Percentiles rank a stretch among this genome's conserved stretches.
phyloP scores from a whole-genome alignment of 108 stramenopile genomes.

The Cyclotella baltica region DNA sequence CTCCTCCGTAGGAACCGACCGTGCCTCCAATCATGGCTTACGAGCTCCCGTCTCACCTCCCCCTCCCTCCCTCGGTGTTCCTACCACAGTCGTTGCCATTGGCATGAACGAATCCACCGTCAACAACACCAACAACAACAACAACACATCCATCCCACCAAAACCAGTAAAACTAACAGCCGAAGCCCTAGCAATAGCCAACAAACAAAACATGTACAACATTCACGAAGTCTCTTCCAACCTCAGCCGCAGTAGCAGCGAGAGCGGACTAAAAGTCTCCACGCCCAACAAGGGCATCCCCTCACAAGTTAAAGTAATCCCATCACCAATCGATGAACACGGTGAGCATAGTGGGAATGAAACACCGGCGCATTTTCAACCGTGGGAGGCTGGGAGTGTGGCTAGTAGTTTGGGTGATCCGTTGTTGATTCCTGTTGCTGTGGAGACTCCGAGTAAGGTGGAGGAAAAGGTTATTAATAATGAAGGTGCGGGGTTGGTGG shows the following conservation, averaged over 20 bases:
- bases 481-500: neutral
- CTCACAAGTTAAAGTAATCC: neutral
- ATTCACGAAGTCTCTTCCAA: constrained; percentile 15
- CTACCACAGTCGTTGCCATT: constrained; percentile 13
- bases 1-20: constrained; percentile 36
- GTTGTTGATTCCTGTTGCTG: neutral
- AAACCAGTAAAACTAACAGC: neutral
- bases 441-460: neutral
- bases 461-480: neutral
- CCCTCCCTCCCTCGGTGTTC: constrained; percentile 1
- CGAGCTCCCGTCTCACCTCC: neutral
- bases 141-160: neutral
- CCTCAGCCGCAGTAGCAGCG: constrained; percentile 27
- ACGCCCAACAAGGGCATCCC: neutral
- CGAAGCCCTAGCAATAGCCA: constrained; percentile 1
- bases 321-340: constrained; percentile 8
- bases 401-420: constrained; percentile 7
- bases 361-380: constrained; percentile 21
- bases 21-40: constrained; percentile 31
- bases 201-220: neutral
- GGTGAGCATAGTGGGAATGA: neutral
- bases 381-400: constrained; percentile 10
- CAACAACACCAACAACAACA: neutral
- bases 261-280: constrained; percentile 21
- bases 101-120: neutral